A percentile compares a stretch with the other conserved stretches of the same genome.
Evolutionary conservation across 2,329 filamentous ascomycete species (phyloP).

Genomic region (Fonsecaea multimorphosa): DNA sequence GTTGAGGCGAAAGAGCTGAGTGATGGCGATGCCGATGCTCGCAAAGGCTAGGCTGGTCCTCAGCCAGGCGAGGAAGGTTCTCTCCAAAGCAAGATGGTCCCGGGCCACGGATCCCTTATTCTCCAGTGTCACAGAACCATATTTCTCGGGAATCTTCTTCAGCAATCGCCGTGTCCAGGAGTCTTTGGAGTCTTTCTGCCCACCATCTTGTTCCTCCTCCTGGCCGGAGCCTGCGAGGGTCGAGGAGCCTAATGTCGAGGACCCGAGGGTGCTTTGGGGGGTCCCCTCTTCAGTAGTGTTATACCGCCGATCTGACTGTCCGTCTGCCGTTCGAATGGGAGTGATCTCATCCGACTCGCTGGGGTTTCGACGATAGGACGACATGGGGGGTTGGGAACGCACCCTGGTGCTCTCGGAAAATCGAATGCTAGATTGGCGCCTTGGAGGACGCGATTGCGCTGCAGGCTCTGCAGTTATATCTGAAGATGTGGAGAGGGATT

Average conservation of each 20-base stretch:
- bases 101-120: slow-evolving; percentile 71
- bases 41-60: slow-evolving; percentile 70
- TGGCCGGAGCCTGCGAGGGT: slow-evolving; percentile 3
- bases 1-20: slow-evolving; percentile 70
- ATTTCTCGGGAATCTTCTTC: slow-evolving; percentile 60
- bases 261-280: slow-evolving; percentile 5
- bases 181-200: slow-evolving; percentile 24
- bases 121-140: slow-evolving; percentile 67
- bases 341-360: slow-evolving; percentile 36
- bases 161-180: slow-evolving; percentile 49
- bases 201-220: slow-evolving; percentile 14
- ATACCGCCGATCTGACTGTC: slow-evolving; percentile 32
- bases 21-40: slow-evolving; percentile 69
- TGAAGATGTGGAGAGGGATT: slow-evolving; percentile 20
- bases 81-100: slow-evolving; percentile 69
- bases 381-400: slow-evolving; percentile 32
- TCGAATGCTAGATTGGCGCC: slow-evolving; percentile 32
- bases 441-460: slow-evolving; percentile 8
- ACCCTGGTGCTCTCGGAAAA: slow-evolving; percentile 35
- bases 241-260: slow-evolving; percentile 6
- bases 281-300: slow-evolving; percentile 28
- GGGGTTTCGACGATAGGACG: slow-evolving; percentile 24
- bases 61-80: slow-evolving; percentile 72
- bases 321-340: slow-evolving; percentile 35
- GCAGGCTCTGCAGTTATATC: slow-evolving; percentile 5